Evolutionary conservation across 768 basidiomycete genomes (phyloP).

Genomic region (Kwoniella mangroviensis): DNA sequence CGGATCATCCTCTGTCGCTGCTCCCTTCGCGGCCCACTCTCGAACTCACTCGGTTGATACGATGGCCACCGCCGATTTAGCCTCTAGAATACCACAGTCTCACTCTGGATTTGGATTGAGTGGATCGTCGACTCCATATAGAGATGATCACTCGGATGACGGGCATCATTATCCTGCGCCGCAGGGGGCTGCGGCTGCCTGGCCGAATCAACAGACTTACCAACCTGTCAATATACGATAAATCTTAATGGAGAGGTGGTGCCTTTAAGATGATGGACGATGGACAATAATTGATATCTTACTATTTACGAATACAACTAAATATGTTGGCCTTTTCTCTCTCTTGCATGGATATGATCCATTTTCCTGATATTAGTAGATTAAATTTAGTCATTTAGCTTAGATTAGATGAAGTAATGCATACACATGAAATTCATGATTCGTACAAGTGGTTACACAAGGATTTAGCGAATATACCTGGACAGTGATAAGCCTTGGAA

Average conservation of each 20-base stretch:
- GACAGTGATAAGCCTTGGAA: too few species aligned
- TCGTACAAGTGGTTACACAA: too few species aligned
- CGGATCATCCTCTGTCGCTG: constrained; percentile 1
- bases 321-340: too few species aligned
- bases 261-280: background rate
- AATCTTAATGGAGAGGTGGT: background rate
- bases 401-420: too few species aligned
- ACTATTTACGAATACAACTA: too few species aligned
- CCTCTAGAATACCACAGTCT: constrained; percentile 21
- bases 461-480: too few species aligned
- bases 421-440: too few species aligned
- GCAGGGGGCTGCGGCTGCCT: constrained; percentile 5
- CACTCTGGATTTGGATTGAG: constrained; percentile 11
- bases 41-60: constrained; percentile 26
- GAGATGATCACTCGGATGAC: constrained; percentile 32
- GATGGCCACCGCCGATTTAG: constrained; percentile 34
- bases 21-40: constrained; percentile 18
- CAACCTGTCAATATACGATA: constrained; percentile 25
- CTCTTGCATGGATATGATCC: too few species aligned
- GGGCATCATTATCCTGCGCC: constrained; percentile 24
- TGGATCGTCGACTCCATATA: constrained; percentile 19
- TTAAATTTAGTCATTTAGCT: too few species aligned
- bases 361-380: too few species aligned
- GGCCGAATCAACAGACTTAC: constrained; percentile 26
- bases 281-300: background rate